These are phyloP conservation scores for Fusarium longipes DNA, from an alignment of 2,329 filamentous ascomycete species.

Conservation along the genomic window DNA sequence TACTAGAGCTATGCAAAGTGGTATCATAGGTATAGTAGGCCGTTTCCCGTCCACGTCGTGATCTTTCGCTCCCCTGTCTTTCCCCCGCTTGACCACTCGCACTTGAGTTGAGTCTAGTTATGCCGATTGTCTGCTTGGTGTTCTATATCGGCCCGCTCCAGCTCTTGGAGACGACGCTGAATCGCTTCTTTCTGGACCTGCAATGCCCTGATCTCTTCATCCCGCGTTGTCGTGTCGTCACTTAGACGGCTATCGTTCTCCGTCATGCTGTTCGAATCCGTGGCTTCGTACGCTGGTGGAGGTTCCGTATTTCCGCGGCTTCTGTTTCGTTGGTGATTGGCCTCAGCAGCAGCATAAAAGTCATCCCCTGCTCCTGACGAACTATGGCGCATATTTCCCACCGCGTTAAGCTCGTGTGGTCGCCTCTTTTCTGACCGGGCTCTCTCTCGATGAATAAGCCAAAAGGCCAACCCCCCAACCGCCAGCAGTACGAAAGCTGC, in stretches of 20 bases:
- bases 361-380: conserved; percentile 20
- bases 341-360: conserved; percentile 32
- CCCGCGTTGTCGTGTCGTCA: conserved; percentile 39
- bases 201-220: conserved; percentile 49
- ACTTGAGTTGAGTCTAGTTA: conserved; percentile 6
- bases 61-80: conserved; percentile 21
- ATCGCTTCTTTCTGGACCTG: conserved; percentile 52
- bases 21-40: conserved; percentile 47
- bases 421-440: conserved; percentile 30
- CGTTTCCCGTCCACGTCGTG: conserved; percentile 40
- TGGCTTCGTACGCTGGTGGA: conserved; percentile 49
- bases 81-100: conserved; percentile 10
- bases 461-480: conserved; percentile 44
- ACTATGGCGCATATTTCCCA: conserved; percentile 35
- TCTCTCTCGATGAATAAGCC: conserved; percentile 44
- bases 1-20: conserved; percentile 45
- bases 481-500: conserved; percentile 47
- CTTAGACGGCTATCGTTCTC: conserved; percentile 42
- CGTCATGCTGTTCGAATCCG: conserved; percentile 38
- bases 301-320: conserved; percentile 41
- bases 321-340: conserved; percentile 28
- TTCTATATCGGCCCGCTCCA: conserved; percentile 46
- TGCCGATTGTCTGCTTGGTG: conserved; percentile 17
- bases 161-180: conserved; percentile 51
- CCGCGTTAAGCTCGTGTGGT: conserved; percentile 41